A percentile compares a stretch with the other conserved stretches of the same genome.
Evolutionary conservation across 768 basidiomycete species (phyloP).

Genomic region (Kockovaella imperatae): DNA sequence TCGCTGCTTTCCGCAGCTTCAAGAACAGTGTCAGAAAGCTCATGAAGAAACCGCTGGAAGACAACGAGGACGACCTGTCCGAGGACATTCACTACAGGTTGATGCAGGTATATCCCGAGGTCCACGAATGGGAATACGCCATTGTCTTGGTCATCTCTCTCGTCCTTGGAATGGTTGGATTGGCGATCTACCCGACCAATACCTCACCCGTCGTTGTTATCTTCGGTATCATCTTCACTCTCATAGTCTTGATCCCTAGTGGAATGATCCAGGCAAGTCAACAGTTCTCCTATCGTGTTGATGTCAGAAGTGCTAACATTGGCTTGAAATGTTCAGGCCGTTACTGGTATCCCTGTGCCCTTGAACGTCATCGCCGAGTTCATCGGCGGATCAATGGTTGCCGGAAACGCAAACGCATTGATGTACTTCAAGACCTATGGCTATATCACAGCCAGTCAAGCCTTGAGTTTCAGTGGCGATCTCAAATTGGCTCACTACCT

Average conservation of each 20-base stretch:
- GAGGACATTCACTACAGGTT: constrained; percentile 2
- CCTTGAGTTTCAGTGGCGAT: constrained; percentile 59
- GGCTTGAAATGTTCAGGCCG: too few species aligned
- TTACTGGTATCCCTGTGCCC: constrained; percentile 20
- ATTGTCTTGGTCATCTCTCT: neutral
- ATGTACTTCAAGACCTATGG: constrained; percentile 50
- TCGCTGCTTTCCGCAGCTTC: constrained; percentile 6
- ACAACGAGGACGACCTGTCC: neutral
- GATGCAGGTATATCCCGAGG: constrained; percentile 7
- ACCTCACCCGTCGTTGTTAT: constrained; percentile 22
- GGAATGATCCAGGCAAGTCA: too few species aligned
- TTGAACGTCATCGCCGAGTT: constrained; percentile 11
- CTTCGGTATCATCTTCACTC: constrained; percentile 32
- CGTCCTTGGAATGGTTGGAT: constrained; percentile 4
- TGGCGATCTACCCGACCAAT: constrained; percentile 36
- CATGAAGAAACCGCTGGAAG: neutral
- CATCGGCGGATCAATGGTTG: constrained; percentile 6
- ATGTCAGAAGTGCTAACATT: too few species aligned
- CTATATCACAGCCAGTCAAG: constrained; percentile 57
- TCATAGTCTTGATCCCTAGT: constrained; percentile 52
- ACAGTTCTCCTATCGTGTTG: too few species aligned
- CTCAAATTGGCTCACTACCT: constrained; percentile 59
- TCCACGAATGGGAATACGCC: constrained; percentile 59
- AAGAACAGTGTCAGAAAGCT: constrained; percentile 13
- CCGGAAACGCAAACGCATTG: constrained; percentile 1